phyloP scores from a whole-genome alignment of 2,329 filamentous ascomycete species.

The Aureobasidium sp. region DNA sequence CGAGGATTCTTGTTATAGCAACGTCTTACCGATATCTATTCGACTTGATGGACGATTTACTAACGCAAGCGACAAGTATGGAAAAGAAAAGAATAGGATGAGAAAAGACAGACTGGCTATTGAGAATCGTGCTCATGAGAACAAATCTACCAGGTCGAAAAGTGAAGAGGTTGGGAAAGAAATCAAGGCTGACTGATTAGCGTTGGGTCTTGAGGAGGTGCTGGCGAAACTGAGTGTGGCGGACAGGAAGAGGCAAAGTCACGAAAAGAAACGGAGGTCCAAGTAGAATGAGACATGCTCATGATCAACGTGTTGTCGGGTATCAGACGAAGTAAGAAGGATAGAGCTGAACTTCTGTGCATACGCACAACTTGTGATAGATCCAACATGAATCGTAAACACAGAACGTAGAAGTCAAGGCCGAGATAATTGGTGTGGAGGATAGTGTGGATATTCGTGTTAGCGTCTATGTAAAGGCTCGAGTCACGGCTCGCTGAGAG shows the following conservation, averaged over 20 bases:
- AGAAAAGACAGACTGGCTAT: not conserved
- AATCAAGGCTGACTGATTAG: not conserved
- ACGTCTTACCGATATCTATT: not conserved
- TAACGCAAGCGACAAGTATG: not conserved
- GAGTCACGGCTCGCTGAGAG: not conserved
- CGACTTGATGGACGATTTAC: not conserved
- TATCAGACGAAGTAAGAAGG: not conserved
- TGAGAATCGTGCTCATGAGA: not conserved
- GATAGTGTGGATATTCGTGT: not conserved
- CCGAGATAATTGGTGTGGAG: not conserved
- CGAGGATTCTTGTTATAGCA: not conserved
- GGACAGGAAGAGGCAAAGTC: not conserved
- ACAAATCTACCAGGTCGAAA: not conserved
- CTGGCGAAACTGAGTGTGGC: not conserved
- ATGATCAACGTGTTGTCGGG: not conserved
- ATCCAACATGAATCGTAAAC: not conserved
- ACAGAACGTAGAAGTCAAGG: not conserved
- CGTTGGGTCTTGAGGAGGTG: not conserved
- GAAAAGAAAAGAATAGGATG: not conserved
- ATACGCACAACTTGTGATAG: not conserved
- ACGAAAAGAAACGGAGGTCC: not conserved
- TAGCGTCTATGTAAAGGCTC: not conserved
- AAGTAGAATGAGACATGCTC: not conserved
- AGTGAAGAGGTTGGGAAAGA: not conserved
- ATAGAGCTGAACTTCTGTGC: not conserved